These are phyloP conservation scores for Falciphora oryzae DNA, from an alignment of 2,329 filamentous ascomycete species.

Conservation along the genomic window DNA sequence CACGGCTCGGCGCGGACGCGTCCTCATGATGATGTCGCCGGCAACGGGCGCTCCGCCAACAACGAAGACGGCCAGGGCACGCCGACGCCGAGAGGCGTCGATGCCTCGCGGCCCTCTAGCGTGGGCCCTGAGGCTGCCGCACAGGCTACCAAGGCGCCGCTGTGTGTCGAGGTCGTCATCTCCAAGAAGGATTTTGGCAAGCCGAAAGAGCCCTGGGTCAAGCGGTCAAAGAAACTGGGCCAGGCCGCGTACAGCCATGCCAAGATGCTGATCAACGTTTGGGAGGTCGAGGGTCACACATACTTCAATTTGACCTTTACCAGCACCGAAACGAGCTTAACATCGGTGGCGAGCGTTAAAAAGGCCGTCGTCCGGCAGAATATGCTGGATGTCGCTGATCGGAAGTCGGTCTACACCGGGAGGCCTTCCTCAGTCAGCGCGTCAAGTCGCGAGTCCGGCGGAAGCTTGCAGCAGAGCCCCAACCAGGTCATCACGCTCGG, in stretches of 20 bases:
- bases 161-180: slow-evolving; percentile 61
- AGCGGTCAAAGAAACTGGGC: slow-evolving; percentile 1
- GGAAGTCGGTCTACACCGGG: slow-evolving; percentile 36
- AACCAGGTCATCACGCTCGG: slow-evolving; percentile 42
- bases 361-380: slow-evolving; percentile 34
- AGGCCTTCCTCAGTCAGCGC: slow-evolving; percentile 31
- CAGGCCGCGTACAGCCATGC: slow-evolving; percentile 43
- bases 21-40: not conserved
- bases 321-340: slow-evolving; percentile 40
- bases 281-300: slow-evolving; percentile 61
- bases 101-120: slow-evolving; percentile 27
- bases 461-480: slow-evolving; percentile 34
- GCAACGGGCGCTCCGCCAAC: not conserved
- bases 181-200: slow-evolving; percentile 41
- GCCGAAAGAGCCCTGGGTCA: slow-evolving; percentile 18
- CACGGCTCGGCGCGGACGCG: slow-evolving; percentile 13
- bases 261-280: slow-evolving; percentile 72
- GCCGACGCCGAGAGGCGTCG: slow-evolving; percentile 18
- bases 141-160: not conserved
- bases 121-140: not conserved
- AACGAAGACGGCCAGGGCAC: slow-evolving; percentile 9
- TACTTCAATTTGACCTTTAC: slow-evolving; percentile 76
- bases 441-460: slow-evolving; percentile 36
- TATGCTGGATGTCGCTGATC: slow-evolving; percentile 40
- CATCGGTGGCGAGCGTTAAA: slow-evolving; percentile 25